phyloP scores from a whole-genome alignment of 2,329 filamentous ascomycete genomes.

The Claviceps citrina region DNA sequence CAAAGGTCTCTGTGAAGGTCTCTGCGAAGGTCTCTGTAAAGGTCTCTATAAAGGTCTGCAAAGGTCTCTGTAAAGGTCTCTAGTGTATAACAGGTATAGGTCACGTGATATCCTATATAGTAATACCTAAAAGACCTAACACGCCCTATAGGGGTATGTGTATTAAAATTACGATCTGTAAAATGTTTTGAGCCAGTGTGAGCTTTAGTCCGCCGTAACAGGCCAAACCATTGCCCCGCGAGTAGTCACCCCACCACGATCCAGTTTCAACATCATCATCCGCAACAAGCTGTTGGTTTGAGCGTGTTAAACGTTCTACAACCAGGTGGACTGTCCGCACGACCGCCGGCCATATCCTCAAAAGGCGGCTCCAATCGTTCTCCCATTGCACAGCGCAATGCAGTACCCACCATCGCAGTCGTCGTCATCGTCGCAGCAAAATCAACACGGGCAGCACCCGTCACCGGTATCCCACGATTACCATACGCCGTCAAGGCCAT shows the following conservation, averaged over 20 bases:
- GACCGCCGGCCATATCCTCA: constrained; percentile 22
- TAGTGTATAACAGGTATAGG: too few species aligned
- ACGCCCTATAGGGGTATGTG: too few species aligned
- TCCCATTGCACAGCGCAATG: constrained; percentile 30
- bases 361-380: constrained; percentile 30
- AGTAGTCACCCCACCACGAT: constrained; percentile 21
- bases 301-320: constrained; percentile 43
- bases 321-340: constrained; percentile 32
- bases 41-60: too few species aligned
- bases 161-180: too few species aligned
- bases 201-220: too few species aligned
- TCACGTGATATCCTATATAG: too few species aligned
- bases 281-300: constrained; percentile 24
- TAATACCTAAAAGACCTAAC: too few species aligned
- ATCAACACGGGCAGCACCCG: constrained; percentile 16
- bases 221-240: constrained; percentile 29
- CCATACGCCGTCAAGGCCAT: constrained; percentile 49
- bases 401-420: constrained; percentile 18
- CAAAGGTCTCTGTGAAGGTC: too few species aligned
- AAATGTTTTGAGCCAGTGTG: too few species aligned
- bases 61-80: too few species aligned
- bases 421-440: constrained; percentile 22
- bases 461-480: constrained; percentile 37
- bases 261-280: constrained; percentile 9
- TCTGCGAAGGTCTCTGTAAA: too few species aligned